Percentiles rank a stretch among this genome's conserved stretches.
Evolutionary conservation across 2,329 filamentous ascomycete genomes (phyloP).

Genomic region (Diplodia sapinea): DNA sequence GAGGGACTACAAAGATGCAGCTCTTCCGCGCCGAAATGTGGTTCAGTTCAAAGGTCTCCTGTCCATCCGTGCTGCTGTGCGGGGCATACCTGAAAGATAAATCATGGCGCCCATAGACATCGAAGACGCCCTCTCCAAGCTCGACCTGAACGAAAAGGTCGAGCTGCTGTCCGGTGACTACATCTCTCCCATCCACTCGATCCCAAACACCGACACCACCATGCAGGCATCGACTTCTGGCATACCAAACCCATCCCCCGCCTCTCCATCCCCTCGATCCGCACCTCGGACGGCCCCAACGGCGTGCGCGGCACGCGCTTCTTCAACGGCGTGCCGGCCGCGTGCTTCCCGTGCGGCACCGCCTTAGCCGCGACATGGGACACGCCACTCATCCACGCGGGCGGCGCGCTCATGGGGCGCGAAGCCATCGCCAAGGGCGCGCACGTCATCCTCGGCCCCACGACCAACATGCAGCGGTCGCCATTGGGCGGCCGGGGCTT

Average conservation of each 20-base stretch:
- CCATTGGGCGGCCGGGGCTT: conserved; percentile 82
- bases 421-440: conserved; percentile 76
- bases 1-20: not conserved
- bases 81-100: not conserved
- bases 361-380: conserved; percentile 77
- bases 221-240: conserved; percentile 67
- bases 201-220: no score
- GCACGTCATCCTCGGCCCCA: conserved; percentile 75
- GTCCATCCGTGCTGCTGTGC: not conserved
- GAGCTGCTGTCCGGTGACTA: conserved; percentile 31
- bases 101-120: conserved; percentile 26
- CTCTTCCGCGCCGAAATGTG: not conserved
- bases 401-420: conserved; percentile 71
- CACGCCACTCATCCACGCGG: conserved; percentile 67
- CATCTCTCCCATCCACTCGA: no score
- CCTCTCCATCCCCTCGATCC: conserved; percentile 66
- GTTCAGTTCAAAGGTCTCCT: no score
- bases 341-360: conserved; percentile 77
- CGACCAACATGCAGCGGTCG: conserved; percentile 79
- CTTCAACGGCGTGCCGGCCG: conserved; percentile 68
- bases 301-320: conserved; percentile 68
- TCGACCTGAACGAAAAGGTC: conserved; percentile 32
- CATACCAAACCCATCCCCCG: conserved; percentile 66
- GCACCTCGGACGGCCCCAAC: conserved; percentile 71
- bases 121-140: conserved; percentile 25